Percentiles rank a stretch among this genome's conserved stretches.
These are phyloP conservation scores for Wickerhamiella galacta DNA, from an alignment of 805 yeast species.

Conservation along the genomic window DNA sequence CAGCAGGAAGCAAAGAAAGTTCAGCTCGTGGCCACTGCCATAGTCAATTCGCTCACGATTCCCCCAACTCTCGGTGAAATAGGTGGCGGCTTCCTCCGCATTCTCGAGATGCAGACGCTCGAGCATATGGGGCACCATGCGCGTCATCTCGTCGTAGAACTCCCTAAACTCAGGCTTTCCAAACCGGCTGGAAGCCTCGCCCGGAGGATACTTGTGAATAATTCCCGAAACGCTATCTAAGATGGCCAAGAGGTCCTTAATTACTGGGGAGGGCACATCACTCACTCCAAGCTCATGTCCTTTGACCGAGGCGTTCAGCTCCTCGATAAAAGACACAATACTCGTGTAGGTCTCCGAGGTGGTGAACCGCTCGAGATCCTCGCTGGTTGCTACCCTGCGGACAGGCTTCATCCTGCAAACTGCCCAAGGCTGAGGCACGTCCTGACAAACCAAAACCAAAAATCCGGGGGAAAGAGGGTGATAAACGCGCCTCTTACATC, in stretches of 20 bases:
- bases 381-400: constrained; percentile 35
- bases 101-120: constrained; percentile 1
- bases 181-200: constrained; percentile 56
- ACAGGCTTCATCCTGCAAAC: constrained; percentile 4
- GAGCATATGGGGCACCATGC: constrained; percentile 16
- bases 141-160: constrained; percentile 50
- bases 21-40: constrained; percentile 94
- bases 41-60: constrained; percentile 75
- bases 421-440: no score
- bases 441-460: no score
- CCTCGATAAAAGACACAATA: constrained; percentile 37
- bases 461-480: no score
- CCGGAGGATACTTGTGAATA: constrained; percentile 48
- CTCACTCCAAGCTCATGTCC: constrained; percentile 41
- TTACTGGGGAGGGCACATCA: constrained; percentile 20
- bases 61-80: constrained; percentile 68
- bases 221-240: constrained; percentile 31
- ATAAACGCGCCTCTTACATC: neutral
- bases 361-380: constrained; percentile 50
- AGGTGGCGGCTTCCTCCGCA: constrained; percentile 32
- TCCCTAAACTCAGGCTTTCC: constrained; percentile 82
- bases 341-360: constrained; percentile 32
- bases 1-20: constrained; percentile 51
- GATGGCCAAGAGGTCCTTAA: constrained; percentile 24
- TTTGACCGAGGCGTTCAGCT: constrained; percentile 44